Base-by-base conservation (phyloP, 371 early-diverging fungal genomes). In the Sporodiniella umbellata region DNA sequence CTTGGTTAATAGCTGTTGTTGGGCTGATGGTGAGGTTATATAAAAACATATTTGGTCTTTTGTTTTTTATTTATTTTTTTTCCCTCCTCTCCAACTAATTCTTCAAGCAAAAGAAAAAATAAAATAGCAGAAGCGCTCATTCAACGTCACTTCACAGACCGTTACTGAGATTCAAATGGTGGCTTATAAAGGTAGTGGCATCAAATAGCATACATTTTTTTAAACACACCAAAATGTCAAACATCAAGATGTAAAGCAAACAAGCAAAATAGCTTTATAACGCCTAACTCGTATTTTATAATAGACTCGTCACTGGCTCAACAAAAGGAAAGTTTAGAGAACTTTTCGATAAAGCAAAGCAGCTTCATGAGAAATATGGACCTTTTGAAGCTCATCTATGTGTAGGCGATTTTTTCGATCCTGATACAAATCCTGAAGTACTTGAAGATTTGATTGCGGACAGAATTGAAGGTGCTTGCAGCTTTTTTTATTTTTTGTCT, bases 1-100 rank as follows among this genome's bases (percentile, higher is more conserved):
- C 86, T 35, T 83, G 78, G 53, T 77, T 89, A 51, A 95, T 86
- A 58, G 83, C 82, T 7, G 88, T 83, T 4, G 94, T 76, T 33
- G 85, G 82, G 66, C 91, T 92, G 30, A 98, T 81, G 35, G 95
- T 90, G 44, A 95, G 64, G 61, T 94, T 90, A 73, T 96, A 95
- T 45, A 96, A 78, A 68, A 86, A 87, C 96, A 98, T 96, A 51
- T 54, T 55, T 43, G 26, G 8, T 21, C 8, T 21, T 19, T 40
- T n/a, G n/a, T n/a, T n/a, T n/a, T n/a, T n/a, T n/a, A n/a, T n/a
- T n/a, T n/a, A n/a, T n/a, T 21, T 21, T 40, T 21, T 19, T 15
- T 40, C 15, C 40, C 21, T 21, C 21, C 40, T 40, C 40, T 21
- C 40, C 40, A 19, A 19, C 21, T 40, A 21, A 2, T 21, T 40